Conservation (phyloP, 2,329 filamentous ascomycete genomes). For the Fusarium pseudonygamai region DNA sequence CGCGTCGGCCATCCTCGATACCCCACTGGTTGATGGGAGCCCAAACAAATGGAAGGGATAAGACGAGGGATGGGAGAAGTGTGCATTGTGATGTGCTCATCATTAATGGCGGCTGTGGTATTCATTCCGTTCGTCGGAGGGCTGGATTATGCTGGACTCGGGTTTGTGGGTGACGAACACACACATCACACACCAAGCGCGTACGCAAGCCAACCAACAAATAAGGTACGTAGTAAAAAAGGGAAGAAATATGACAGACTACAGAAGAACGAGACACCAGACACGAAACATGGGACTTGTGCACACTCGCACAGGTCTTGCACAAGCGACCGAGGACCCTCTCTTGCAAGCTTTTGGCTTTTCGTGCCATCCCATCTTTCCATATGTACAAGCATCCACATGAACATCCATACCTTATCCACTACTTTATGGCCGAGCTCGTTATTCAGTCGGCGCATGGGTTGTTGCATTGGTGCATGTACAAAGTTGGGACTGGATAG, state of each 20-base stretch:
- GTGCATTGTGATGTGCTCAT: conserved; percentile 32
- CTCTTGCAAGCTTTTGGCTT: conserved; percentile 17
- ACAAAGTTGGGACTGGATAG: conserved; percentile 26
- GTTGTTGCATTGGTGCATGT: conserved; percentile 33
- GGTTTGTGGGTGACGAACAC: conserved; percentile 23
- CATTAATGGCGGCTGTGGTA: conserved; percentile 31
- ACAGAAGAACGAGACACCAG: conserved; percentile 25
- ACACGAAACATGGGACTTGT: conserved; percentile 29
- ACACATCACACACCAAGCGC: conserved; percentile 25
- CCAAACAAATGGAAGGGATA: conserved; percentile 35
- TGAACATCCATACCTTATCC: conserved; percentile 36
- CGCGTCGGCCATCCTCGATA: conserved; percentile 37
- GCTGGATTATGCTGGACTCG: conserved; percentile 2
- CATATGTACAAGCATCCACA: conserved; percentile 24
- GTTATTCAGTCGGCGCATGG: conserved; percentile 44
- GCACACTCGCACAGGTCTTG: conserved; percentile 31
- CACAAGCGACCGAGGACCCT: conserved; percentile 34
- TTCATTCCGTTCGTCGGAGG: conserved; percentile 27
- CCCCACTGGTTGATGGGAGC: conserved; percentile 31
- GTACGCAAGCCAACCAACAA: conserved; percentile 26
- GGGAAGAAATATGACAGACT: conserved; percentile 1
- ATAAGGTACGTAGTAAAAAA: background rate
- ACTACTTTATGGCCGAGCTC: conserved; percentile 43
- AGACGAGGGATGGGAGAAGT: conserved; percentile 34
- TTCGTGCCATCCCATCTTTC: conserved; percentile 23